Evolutionary conservation across 305 asterid genomes (phyloP).

Genomic region (Rubia balearica): DNA sequence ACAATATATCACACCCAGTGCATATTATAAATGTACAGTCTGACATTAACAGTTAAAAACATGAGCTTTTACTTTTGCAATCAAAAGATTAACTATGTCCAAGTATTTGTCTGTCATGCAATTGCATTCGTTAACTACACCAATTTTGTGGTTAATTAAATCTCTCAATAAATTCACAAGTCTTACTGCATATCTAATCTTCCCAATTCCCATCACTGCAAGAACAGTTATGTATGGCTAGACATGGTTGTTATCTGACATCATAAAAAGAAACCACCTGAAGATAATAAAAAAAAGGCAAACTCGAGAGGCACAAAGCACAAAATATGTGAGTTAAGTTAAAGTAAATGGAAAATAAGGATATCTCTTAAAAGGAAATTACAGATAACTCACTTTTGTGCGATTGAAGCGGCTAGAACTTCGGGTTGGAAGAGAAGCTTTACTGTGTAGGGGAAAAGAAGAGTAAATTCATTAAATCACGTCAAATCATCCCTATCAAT

Average conservation of each 20-base stretch:
- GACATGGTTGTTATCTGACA: not conserved
- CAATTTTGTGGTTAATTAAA: not conserved
- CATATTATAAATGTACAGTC: conserved; percentile 4
- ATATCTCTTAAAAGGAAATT: not conserved
- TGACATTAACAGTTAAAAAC: not conserved
- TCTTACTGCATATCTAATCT: not conserved
- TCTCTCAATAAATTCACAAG: not conserved
- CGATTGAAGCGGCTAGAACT: conserved; percentile 9
- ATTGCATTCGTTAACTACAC: not conserved
- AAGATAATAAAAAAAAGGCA: not conserved
- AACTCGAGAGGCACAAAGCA: not conserved
- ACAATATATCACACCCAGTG: not conserved
- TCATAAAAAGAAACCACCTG: not conserved
- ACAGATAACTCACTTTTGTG: conserved; percentile 19
- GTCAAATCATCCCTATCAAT: not conserved
- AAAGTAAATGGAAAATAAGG: not conserved
- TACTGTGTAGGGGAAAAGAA: conserved; percentile 13
- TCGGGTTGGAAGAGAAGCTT: conserved; percentile 14
- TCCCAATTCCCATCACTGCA: not conserved
- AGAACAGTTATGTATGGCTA: not conserved
- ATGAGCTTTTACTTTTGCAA: not conserved
- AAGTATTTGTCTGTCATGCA: not conserved
- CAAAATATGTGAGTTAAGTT: not conserved
- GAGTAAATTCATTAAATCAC: not conserved
- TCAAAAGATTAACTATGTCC: not conserved